Percentiles rank a stretch among this genome's conserved stretches.
These are phyloP conservation scores for Marasmius oreades DNA, from an alignment of 1,284 basidiomycete species.

Conservation along the genomic window DNA sequence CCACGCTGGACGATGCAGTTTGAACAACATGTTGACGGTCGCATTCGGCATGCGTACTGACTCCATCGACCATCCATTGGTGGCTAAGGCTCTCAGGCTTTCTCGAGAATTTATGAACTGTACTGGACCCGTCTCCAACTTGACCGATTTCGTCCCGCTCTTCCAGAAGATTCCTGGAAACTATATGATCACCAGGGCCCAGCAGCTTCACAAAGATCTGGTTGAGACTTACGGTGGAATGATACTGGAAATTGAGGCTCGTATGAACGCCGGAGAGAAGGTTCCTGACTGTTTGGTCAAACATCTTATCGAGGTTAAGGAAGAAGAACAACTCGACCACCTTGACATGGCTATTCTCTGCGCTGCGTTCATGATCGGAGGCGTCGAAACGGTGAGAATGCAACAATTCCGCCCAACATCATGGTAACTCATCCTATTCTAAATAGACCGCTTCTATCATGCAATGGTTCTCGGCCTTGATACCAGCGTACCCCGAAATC, in stretches of 20 bases:
- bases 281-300: slow-evolving; percentile 35
- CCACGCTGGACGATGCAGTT: neutral
- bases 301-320: slow-evolving; percentile 30
- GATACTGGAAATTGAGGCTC: slow-evolving; percentile 24
- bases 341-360: slow-evolving; percentile 35
- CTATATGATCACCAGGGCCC: slow-evolving; percentile 26
- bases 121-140: slow-evolving; percentile 36
- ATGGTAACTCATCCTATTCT: neutral
- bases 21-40: slow-evolving; percentile 35
- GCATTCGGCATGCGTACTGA: slow-evolving; percentile 33
- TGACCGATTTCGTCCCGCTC: slow-evolving; percentile 35
- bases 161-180: slow-evolving; percentile 33
- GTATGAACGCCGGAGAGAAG: slow-evolving; percentile 25
- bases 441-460: slow-evolving; percentile 31
- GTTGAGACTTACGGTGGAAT: slow-evolving; percentile 30
- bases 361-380: slow-evolving; percentile 39
- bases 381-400: slow-evolving; percentile 37
- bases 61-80: slow-evolving; percentile 28
- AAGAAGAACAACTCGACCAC: slow-evolving; percentile 34
- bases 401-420: too few relatives aligned
- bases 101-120: slow-evolving; percentile 36
- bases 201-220: slow-evolving; percentile 31
- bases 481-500: slow-evolving; percentile 27
- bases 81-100: slow-evolving; percentile 27
- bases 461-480: slow-evolving; percentile 35